phyloP scores from a whole-genome alignment of 2,329 filamentous ascomycete genomes.

The Drechslerella coelobrocha region DNA sequence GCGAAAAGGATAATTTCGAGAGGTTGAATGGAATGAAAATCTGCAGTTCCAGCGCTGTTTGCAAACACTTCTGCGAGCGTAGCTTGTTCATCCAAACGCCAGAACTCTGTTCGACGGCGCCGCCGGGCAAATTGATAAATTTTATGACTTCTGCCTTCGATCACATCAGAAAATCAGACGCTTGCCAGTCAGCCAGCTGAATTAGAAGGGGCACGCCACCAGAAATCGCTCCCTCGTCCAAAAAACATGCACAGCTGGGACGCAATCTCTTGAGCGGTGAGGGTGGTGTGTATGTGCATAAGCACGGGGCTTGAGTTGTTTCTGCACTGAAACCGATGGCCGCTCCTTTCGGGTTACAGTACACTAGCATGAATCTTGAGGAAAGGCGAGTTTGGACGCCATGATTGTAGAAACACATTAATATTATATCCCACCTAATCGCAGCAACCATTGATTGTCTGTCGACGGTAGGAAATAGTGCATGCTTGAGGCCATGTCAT shows the following conservation, averaged over 20 bases:
- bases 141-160: slow-evolving; percentile 6
- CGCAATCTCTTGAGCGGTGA: slow-evolving; percentile 17
- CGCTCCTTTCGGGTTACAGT: slow-evolving; percentile 41
- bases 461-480: neutral
- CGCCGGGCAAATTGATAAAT: neutral
- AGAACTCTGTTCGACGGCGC: slow-evolving; percentile 2
- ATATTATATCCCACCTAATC: slow-evolving; percentile 13
- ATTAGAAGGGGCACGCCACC: slow-evolving; percentile 32
- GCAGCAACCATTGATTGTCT: neutral
- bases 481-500: too few species aligned
- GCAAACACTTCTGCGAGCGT: slow-evolving; percentile 20
- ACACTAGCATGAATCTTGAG: slow-evolving; percentile 37
- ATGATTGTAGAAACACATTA: slow-evolving; percentile 15
- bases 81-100: slow-evolving; percentile 11
- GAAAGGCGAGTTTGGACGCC: slow-evolving; percentile 27
- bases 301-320: slow-evolving; percentile 49
- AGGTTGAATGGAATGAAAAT: slow-evolving; percentile 25
- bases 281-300: slow-evolving; percentile 40
- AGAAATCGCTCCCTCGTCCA: slow-evolving; percentile 8
- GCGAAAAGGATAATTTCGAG: slow-evolving; percentile 15
- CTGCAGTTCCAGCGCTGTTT: slow-evolving; percentile 45
- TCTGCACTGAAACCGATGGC: slow-evolving; percentile 48
- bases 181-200: slow-evolving; percentile 29
- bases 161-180: slow-evolving; percentile 11
- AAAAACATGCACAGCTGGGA: slow-evolving; percentile 25